Evolutionary conservation across 2,329 filamentous ascomycete genomes (phyloP).

Genomic region (Fusarium sp.): DNA sequence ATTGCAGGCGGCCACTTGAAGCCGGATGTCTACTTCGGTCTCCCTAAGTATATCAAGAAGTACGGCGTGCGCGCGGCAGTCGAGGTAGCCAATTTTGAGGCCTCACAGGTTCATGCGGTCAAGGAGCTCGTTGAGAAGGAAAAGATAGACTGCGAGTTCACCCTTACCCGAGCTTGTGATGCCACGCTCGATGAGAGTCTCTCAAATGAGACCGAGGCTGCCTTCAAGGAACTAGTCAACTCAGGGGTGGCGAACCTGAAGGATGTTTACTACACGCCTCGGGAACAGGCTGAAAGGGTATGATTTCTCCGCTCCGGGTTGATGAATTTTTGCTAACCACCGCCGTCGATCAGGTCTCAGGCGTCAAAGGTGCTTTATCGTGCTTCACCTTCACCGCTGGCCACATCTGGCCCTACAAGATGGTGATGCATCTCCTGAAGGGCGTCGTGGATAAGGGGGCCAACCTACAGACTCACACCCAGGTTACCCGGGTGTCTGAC

Average conservation of each 20-base stretch:
- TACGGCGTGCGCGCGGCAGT: neutral
- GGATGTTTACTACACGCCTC: neutral
- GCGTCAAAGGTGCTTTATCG: constrained; percentile 24
- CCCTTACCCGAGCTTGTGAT: neutral
- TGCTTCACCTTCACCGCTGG: constrained; percentile 32
- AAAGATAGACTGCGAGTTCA: neutral
- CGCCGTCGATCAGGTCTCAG: neutral
- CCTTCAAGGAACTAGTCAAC: neutral
- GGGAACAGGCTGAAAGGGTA: neutral
- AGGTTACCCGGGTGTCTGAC: constrained; percentile 14
- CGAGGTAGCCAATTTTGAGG: neutral
- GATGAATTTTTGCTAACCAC: neutral
- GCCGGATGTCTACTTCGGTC: neutral
- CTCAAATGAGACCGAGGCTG: neutral
- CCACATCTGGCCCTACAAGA: constrained; percentile 27
- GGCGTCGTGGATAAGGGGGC: constrained; percentile 18
- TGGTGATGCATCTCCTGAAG: constrained; percentile 25
- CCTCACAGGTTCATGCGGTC: neutral
- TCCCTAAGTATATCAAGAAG: neutral
- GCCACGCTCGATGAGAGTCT: neutral
- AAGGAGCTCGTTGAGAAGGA: neutral
- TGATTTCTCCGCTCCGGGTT: neutral
- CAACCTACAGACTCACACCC: constrained; percentile 21
- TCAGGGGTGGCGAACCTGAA: neutral
- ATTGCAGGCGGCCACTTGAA: neutral